These are phyloP conservation scores for Yamadazyma sp. DNA, from an alignment of 805 yeast species.

Conservation along the genomic window DNA sequence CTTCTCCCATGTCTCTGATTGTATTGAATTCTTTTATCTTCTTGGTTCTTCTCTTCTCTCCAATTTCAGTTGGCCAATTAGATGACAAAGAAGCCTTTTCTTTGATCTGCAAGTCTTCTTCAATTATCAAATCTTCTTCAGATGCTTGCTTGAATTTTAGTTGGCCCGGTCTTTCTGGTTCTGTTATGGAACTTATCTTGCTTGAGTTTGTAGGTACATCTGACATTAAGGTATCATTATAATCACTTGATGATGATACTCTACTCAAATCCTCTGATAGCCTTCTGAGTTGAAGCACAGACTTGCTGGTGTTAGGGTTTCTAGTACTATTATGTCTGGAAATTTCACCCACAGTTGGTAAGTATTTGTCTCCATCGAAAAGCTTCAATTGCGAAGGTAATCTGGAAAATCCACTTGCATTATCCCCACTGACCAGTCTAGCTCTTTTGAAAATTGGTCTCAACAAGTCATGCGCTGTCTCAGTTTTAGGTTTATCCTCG, in stretches of 20 bases:
- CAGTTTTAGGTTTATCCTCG: neutral
- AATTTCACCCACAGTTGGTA: slow-evolving; percentile 26
- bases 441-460: slow-evolving; percentile 14
- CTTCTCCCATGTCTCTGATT: slow-evolving; percentile 84
- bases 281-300: neutral
- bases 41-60: slow-evolving; percentile 67
- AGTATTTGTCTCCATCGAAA: slow-evolving; percentile 21
- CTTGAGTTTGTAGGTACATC: slow-evolving; percentile 7
- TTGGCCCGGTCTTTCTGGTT: neutral
- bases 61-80: slow-evolving; percentile 52
- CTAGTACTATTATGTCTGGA: slow-evolving; percentile 35
- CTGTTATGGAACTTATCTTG: slow-evolving; percentile 5
- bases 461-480: slow-evolving; percentile 1
- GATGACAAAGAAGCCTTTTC: slow-evolving; percentile 33
- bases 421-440: slow-evolving; percentile 13
- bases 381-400: slow-evolving; percentile 58
- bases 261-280: neutral
- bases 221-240: slow-evolving; percentile 3
- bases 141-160: slow-evolving; percentile 9
- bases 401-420: slow-evolving; percentile 13
- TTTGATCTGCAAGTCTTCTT: slow-evolving; percentile 45
- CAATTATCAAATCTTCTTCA: slow-evolving; percentile 41
- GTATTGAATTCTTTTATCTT: slow-evolving; percentile 68
- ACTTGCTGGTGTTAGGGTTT: slow-evolving; percentile 8
- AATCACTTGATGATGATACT: slow-evolving; percentile 1